phyloP scores from a whole-genome alignment of 2,329 filamentous ascomycete genomes.

The Drechmeria coniospora region DNA sequence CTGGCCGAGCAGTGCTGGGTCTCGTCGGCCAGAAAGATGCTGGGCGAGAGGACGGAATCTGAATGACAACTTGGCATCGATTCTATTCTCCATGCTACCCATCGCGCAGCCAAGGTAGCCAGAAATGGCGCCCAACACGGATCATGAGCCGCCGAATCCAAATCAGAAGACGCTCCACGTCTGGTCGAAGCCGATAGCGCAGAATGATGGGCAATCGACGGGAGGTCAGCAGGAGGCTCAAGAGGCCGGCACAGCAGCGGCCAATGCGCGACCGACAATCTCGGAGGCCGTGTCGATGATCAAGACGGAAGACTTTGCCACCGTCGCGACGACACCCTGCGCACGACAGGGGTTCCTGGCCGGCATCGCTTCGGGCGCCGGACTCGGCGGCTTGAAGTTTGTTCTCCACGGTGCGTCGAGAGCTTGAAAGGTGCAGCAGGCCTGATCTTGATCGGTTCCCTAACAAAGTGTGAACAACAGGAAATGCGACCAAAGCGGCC shows the following conservation, averaged over 20 bases:
- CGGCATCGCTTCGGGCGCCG: slow-evolving; percentile 69
- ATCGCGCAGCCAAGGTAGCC: slow-evolving; percentile 12
- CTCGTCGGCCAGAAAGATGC: too few relatives aligned
- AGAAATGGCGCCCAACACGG: slow-evolving; percentile 18
- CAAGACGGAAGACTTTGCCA: slow-evolving; percentile 51
- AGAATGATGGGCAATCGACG: slow-evolving; percentile 7
- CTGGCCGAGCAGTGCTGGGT: too few relatives aligned
- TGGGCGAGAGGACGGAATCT: too few relatives aligned
- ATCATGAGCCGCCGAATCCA: slow-evolving; percentile 10
- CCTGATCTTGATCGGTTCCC: background rate
- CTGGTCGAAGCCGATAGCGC: slow-evolving; percentile 20
- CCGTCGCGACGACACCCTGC: slow-evolving; percentile 67
- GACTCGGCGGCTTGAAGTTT: slow-evolving; percentile 56
- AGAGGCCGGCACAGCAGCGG: slow-evolving; percentile 7
- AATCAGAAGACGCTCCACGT: slow-evolving; percentile 19
- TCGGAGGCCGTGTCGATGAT: slow-evolving; percentile 51
- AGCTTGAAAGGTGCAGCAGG: too few relatives aligned
- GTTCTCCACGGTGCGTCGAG: slow-evolving; percentile 51
- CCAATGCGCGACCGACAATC: slow-evolving; percentile 23
- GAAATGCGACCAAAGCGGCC: slow-evolving; percentile 34
- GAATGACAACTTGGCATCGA: too few relatives aligned
- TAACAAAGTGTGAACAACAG: too few relatives aligned
- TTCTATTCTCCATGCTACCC: slow-evolving; percentile 3
- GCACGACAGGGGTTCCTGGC: slow-evolving; percentile 68
- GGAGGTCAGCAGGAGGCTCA: slow-evolving; percentile 3